phyloP scores from a whole-genome alignment of 2,329 filamentous ascomycete genomes.

The Anthostomella pinea region DNA sequence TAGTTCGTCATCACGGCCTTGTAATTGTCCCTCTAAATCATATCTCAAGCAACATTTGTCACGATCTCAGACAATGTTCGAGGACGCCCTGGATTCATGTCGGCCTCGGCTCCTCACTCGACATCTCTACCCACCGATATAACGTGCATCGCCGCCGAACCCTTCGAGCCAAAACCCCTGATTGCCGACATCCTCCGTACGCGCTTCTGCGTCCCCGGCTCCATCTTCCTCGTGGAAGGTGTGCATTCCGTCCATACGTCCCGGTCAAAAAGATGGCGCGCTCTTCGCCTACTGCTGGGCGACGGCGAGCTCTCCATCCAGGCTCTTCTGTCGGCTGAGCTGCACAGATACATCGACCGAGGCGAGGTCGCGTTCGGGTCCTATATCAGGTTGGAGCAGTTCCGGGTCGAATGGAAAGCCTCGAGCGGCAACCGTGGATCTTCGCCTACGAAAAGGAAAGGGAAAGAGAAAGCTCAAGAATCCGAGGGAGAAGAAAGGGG shows the following conservation, averaged over 20 bases:
- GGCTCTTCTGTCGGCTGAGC: conserved; percentile 43
- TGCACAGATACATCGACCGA: conserved; percentile 47
- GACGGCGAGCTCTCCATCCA: conserved; percentile 56
- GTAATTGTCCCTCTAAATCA: too few species aligned
- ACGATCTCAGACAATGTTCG: conserved; percentile 15
- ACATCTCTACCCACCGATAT: conserved; percentile 21
- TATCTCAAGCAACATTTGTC: too few species aligned
- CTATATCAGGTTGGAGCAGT: conserved; percentile 46
- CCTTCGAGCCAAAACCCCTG: conserved; percentile 37
- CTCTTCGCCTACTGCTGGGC: conserved; percentile 47
- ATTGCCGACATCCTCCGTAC: conserved; percentile 49
- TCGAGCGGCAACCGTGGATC: too few species aligned
- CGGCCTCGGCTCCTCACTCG: conserved; percentile 17
- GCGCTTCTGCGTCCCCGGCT: conserved; percentile 44
- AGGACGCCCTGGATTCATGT: conserved; percentile 22
- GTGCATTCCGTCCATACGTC: conserved; percentile 39
- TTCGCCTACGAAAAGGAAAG: too few species aligned
- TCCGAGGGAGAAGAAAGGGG: conserved; percentile 8
- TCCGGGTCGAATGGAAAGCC: conserved; percentile 33
- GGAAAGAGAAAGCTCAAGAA: conserved; percentile 4
- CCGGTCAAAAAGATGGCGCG: conserved; percentile 38
- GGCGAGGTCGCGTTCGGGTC: conserved; percentile 46
- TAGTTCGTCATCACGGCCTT: too few species aligned
- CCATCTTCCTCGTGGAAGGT: conserved; percentile 49
- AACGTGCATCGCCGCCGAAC: conserved; percentile 27